Evolutionary conservation across 1,139 yeast genomes (phyloP).

Genomic region (Geotrichum citri-aurantii): DNA sequence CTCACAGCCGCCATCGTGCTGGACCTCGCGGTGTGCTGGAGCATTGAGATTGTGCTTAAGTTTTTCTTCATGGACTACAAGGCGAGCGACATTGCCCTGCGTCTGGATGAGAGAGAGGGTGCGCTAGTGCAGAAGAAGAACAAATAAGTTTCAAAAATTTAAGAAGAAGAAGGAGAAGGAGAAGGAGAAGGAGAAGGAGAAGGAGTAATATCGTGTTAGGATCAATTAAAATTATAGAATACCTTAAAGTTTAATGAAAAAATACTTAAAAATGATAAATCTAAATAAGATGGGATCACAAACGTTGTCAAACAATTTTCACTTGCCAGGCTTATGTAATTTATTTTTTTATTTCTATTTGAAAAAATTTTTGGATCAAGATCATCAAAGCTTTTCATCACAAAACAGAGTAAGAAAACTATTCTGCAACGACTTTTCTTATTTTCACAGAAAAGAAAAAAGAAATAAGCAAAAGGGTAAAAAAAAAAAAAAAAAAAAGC

Average conservation of each 20-base stretch:
- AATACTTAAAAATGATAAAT: too few species aligned
- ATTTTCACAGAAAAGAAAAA: background rate
- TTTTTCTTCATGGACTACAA: conserved; percentile 82
- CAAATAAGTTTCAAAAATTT: conserved; percentile 24
- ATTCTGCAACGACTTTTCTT: too few species aligned
- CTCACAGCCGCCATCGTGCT: conserved; percentile 65
- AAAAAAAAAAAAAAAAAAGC: background rate
- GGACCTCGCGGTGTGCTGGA: conserved; percentile 75
- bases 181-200: too few species aligned
- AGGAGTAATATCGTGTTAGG: too few species aligned
- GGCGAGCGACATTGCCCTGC: conserved; percentile 81
- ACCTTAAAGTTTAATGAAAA: too few species aligned
- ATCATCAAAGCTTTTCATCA: background rate
- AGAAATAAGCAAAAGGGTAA: too few species aligned
- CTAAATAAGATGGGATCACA: background rate
- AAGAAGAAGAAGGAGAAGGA: too few species aligned
- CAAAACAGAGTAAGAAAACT: too few species aligned
- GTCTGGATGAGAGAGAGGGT: conserved; percentile 32
- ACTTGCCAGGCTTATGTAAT: background rate
- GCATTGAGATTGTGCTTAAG: conserved; percentile 75
- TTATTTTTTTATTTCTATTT: background rate
- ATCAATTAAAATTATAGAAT: too few species aligned
- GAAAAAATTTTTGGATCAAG: background rate
- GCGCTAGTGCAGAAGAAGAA: conserved; percentile 31
- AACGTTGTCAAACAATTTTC: background rate